Percentiles rank a stretch among this genome's conserved stretches.
Evolutionary conservation across 2,329 filamentous ascomycete genomes (phyloP).

Genomic region (Lachnellula subtilissima): DNA sequence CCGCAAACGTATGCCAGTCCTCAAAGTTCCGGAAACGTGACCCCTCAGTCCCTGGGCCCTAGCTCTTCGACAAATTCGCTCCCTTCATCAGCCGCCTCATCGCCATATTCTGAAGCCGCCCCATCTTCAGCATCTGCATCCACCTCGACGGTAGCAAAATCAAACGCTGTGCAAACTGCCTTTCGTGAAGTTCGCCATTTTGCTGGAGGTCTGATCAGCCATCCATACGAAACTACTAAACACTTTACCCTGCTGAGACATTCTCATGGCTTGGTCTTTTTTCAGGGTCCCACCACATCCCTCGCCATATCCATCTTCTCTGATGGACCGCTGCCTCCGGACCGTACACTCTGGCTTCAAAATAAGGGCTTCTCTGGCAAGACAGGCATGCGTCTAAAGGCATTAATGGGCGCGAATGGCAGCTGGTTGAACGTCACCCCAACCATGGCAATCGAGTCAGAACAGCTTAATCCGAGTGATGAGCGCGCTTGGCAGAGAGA

Average conservation of each 20-base stretch:
- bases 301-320: constrained; percentile 61
- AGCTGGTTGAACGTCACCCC: constrained; percentile 68
- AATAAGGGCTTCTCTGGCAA: constrained; percentile 64
- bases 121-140: constrained; percentile 1
- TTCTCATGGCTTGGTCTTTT: constrained; percentile 59
- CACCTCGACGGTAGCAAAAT: neutral
- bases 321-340: constrained; percentile 49
- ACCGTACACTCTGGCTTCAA: constrained; percentile 63
- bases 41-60: neutral
- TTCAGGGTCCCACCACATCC: constrained; percentile 59
- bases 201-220: constrained; percentile 58
- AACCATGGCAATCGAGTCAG: constrained; percentile 37
- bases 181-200: constrained; percentile 56
- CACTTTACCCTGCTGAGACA: constrained; percentile 65
- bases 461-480: constrained; percentile 50
- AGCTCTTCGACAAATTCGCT: neutral
- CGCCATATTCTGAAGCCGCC: constrained; percentile 1
- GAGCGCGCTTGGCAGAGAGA: constrained; percentile 66
- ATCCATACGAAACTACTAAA: constrained; percentile 59
- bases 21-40: neutral
- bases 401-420: constrained; percentile 52
- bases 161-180: constrained; percentile 18
- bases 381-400: constrained; percentile 62
- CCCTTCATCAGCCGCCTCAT: neutral
- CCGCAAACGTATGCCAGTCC: constrained; percentile 9